Evolutionary conservation across 1,139 yeast species (phyloP).

Genomic region (Debaryomyces subglobosus): DNA sequence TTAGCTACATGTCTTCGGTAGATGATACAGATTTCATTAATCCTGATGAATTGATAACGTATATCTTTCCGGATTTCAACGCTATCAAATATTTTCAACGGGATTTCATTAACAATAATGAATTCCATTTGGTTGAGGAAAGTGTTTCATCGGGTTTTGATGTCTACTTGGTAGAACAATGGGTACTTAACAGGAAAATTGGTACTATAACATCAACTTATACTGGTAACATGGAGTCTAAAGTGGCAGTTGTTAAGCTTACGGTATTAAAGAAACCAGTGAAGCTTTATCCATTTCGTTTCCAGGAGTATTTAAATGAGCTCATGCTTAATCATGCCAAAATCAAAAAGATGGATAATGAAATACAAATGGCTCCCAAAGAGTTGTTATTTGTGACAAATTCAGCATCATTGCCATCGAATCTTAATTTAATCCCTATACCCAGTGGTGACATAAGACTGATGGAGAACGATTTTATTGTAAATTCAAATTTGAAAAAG

Average conservation of each 20-base stretch:
- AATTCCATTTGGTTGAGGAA: conserved; percentile 44
- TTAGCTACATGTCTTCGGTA: conserved; percentile 1
- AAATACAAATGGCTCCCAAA: conserved; percentile 18
- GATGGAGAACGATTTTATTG: conserved; percentile 59
- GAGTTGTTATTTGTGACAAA: conserved; percentile 75
- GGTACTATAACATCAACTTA: conserved; percentile 75
- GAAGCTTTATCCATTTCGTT: conserved; percentile 58
- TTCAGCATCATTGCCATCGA: conserved; percentile 76
- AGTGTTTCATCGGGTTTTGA: conserved; percentile 72
- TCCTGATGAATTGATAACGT: conserved; percentile 38
- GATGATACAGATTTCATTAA: not conserved
- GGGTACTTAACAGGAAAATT: conserved; percentile 76
- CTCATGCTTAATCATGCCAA: conserved; percentile 61
- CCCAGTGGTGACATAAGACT: conserved; percentile 61
- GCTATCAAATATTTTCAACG: conserved; percentile 53
- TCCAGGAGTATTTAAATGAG: conserved; percentile 67
- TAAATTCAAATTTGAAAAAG: conserved; percentile 76
- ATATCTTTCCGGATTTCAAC: conserved; percentile 53
- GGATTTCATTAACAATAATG: conserved; percentile 40
- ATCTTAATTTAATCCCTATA: conserved; percentile 69
- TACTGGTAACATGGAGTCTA: conserved; percentile 77
- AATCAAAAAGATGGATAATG: conserved; percentile 38
- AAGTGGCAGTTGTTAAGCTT: conserved; percentile 62
- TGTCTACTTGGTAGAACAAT: conserved; percentile 88
- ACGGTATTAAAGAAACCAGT: conserved; percentile 58